phyloP scores from a whole-genome alignment of 1,284 basidiomycete genomes.

The Cryptococcus depauperatus region DNA sequence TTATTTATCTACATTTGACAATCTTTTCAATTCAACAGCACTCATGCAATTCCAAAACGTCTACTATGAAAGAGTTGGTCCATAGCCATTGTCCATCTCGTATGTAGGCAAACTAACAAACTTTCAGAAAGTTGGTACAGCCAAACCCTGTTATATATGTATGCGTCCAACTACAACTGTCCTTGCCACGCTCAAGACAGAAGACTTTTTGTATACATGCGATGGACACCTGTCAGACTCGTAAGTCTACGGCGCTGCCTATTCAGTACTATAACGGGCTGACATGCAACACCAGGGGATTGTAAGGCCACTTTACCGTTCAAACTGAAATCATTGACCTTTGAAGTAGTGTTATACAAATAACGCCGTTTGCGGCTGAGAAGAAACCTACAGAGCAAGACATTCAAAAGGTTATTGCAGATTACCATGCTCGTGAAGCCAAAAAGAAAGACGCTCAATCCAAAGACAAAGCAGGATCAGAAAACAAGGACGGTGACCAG shows the following conservation, averaged over 20 bases:
- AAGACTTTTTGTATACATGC: slow-evolving; percentile 44
- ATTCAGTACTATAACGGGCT: no score
- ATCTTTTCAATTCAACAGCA: no score
- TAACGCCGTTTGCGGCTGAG: no score
- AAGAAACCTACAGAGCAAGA: slow-evolving; percentile 22
- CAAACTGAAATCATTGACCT: no score
- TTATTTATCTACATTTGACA: no score
- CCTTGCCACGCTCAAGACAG: slow-evolving; percentile 38
- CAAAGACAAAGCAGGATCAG: slow-evolving; percentile 14
- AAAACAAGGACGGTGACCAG: slow-evolving; percentile 15
- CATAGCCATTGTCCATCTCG: not conserved
- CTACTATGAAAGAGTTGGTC: slow-evolving; percentile 41
- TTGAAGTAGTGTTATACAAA: no score
- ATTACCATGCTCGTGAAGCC: slow-evolving; percentile 36
- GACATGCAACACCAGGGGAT: no score
- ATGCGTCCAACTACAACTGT: slow-evolving; percentile 37
- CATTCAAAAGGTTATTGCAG: slow-evolving; percentile 41
- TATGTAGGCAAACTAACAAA: not conserved
- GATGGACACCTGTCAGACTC: slow-evolving; percentile 40
- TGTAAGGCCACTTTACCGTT: no score
- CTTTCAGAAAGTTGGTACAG: slow-evolving; percentile 36
- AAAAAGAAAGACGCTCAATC: slow-evolving; percentile 13
- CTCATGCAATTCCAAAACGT: slow-evolving; percentile 40
- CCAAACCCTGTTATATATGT: slow-evolving; percentile 42
- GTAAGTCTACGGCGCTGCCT: no score